Evolutionary conservation across 345 rosid genomes (phyloP), one percentile per base, ranked within the genome.

Genomic region (Lumnitzera littorea): DNA sequence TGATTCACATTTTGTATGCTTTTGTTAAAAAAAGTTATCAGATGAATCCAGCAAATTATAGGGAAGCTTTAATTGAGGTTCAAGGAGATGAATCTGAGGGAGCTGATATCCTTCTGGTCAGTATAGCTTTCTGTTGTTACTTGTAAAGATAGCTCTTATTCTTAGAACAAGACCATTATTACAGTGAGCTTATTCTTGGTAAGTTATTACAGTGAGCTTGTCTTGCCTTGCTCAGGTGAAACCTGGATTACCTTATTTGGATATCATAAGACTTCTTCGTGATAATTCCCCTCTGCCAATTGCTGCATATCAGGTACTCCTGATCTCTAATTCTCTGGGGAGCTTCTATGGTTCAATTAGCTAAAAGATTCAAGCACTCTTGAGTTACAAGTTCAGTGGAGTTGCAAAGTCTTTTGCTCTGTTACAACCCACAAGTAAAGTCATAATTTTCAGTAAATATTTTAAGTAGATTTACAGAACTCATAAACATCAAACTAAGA

Each of bases 241-340:
- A 78, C 96, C 99, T 2, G 96, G 96, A 72, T 94, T 92, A 16
- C 99, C 99, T 46, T 92, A 92, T 75, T 74, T 92, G 81, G 99
- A 92, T 70, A 83, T 92, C 61, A 88, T 92, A 51, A 80, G 95
- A 72, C 97, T 89, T 70, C 87, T 92, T 23, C 83, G 90, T 58
- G 87, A 92, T 52, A 76, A 82, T 48, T 85, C 88, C 68, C 75
- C 90, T 46, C 66, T 92, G 70, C 98, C 98, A 2, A 84, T 89
- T 63, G 98, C 96, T 63, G 96, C 96, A 14, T 90, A 92, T 71
- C 98, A 92, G 86, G 98, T 90, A 73, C 20, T 55, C 43, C 10
- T 36, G 7, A 36, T 36, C 43, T 7, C 43, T 36, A 9, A 1
- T 36, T 9, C 43, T 36, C 11, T 7, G 10, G 9, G 43, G 1